Evolutionary conservation across 192 early-diverging fungal species (phyloP).

Genomic region (Coemansia sp.): DNA sequence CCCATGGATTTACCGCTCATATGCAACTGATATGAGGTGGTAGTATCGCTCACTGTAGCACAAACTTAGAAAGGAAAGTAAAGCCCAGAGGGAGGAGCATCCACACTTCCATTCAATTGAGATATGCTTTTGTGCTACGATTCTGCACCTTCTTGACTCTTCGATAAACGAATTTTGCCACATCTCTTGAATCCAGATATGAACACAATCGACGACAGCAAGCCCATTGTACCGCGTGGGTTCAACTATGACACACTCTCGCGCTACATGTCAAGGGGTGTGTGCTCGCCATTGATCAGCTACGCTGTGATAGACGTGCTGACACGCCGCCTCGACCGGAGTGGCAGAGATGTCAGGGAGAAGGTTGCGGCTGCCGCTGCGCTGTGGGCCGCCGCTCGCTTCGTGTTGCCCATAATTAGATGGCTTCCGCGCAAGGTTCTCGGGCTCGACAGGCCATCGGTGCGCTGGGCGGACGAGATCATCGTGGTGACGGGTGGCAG

Average conservation of each 20-base stretch:
- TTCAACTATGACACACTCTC: constrained; percentile 41
- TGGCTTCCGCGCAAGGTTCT: constrained; percentile 18
- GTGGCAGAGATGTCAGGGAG: constrained; percentile 7
- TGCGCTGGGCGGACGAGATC: constrained; percentile 38
- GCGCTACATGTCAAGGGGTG: constrained; percentile 29
- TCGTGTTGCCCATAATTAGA: constrained; percentile 25
- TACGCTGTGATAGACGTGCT: constrained; percentile 26
- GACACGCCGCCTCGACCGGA: constrained; percentile 7
- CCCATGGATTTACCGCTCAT: no score
- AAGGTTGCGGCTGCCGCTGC: constrained; percentile 25
- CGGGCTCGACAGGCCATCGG: neutral
- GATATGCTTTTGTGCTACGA: no score
- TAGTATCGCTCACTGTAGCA: no score
- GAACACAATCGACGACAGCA: constrained; percentile 43
- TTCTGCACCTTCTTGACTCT: no score
- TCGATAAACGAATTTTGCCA: no score
- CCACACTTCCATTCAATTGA: no score
- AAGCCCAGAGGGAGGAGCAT: no score
- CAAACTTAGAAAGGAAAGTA: no score
- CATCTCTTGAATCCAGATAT: no score
- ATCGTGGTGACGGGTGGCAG: constrained; percentile 50
- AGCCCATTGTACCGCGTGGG: constrained; percentile 47
- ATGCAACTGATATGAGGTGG: no score
- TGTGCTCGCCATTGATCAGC: constrained; percentile 38
- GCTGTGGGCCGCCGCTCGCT: constrained; percentile 32